Conservation (phyloP, 805 yeast species). For the Saccharomycopsis babjevae region DNA sequence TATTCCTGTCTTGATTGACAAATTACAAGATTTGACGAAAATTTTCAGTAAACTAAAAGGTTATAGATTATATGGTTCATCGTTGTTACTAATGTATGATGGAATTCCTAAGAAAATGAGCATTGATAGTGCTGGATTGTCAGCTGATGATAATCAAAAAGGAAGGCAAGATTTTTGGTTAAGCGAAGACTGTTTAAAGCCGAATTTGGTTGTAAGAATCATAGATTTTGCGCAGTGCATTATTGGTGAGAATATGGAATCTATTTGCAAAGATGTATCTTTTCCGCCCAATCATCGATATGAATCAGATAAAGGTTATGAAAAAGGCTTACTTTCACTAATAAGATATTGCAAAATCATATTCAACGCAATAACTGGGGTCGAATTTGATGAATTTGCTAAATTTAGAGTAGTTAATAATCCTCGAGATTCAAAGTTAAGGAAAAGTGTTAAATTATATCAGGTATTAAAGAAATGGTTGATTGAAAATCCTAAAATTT, state of each 20-base stretch:
- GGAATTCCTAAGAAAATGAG: conserved; percentile 31
- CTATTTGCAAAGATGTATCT: conserved; percentile 27
- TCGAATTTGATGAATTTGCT: conserved; percentile 23
- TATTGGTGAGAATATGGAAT: conserved; percentile 40
- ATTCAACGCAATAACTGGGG: conserved; percentile 44
- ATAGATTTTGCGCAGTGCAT: conserved; percentile 96
- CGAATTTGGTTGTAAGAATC: conserved; percentile 41
- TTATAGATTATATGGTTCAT: conserved; percentile 86
- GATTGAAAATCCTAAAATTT: conserved; percentile 4
- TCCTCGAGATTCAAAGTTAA: neutral
- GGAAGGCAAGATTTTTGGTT: conserved; percentile 18
- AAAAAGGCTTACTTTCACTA: conserved; percentile 71
- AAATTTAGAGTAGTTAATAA: neutral
- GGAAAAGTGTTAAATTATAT: neutral
- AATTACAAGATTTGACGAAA: conserved; percentile 45
- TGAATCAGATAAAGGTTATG: conserved; percentile 70
- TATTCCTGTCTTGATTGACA: conserved; percentile 54
- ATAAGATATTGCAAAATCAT: conserved; percentile 53
- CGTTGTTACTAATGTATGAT: conserved; percentile 82
- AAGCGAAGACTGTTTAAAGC: conserved; percentile 18
- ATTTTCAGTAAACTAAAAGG: conserved; percentile 52
- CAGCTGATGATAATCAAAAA: conserved; percentile 15
- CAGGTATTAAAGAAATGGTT: conserved; percentile 6
- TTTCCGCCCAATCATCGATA: conserved; percentile 66
- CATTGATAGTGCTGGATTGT: conserved; percentile 7